Evolutionary conservation across 257 asterid species (phyloP), one percentile per base, ranked within the genome.

Genomic region (Orobanche coerulescens): DNA sequence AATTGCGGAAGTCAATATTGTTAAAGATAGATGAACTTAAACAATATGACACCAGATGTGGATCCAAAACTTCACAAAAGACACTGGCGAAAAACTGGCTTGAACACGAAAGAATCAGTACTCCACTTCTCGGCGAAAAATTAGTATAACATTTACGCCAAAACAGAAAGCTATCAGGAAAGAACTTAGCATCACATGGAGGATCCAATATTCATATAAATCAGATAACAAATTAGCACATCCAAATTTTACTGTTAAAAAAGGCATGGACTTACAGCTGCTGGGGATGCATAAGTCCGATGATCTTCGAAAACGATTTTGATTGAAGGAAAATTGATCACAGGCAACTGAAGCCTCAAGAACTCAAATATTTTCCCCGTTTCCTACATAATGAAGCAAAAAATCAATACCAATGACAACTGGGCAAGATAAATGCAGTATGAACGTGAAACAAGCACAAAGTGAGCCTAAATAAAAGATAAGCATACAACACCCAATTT

Each of bases 261-360:
- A 62, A 63, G 57, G 36, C 66, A 37, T 14, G 31, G 52, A 64
- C 96, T 82, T 82, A 93, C 99, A 61, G 96, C 96, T 63, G 80
- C 74, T 52, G 84, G 76, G 53, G 97, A 86, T 50, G 90, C 95
- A 83, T 81, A 93, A 49, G 99, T 93, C 58, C 97, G 95, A 75
- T 82, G 88, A 78, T 93, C 99, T 78, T 89, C 97, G 57, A 81
- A 89, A 62, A 82, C 74, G 66, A 93, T 88, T 74, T 75, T 78
- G 64, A 80, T 71, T 19, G 82, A 84, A 68, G 81, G 71, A 61
- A 80, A 71, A 78, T 82, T 78, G 74, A 93, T 84, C 64, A 79
- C 78, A 37, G 99, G 99, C 76, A 93, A 67, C 79, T 83, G 91
- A 81, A 93, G 99, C 79, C 82, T 89, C 72, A 73, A 52, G 20